These are phyloP conservation scores for Gnaphalium uliginosum DNA, from an alignment of 129 eudicot genomes.

Conservation along the genomic window DNA sequence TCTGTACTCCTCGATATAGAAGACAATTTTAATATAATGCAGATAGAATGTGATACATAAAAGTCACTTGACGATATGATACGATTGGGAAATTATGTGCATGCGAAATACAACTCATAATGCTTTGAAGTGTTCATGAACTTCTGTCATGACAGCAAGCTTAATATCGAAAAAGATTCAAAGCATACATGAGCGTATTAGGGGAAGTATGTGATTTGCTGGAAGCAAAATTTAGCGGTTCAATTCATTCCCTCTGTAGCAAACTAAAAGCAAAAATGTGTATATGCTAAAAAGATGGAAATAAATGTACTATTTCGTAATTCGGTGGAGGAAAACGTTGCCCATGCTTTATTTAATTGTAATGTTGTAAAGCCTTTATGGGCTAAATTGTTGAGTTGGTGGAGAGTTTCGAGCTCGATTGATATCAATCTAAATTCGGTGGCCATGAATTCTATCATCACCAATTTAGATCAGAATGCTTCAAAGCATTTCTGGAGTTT, in stretches of 20 bases:
- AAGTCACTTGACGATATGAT: background rate
- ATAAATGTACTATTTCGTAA: background rate
- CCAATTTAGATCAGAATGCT: too few species aligned
- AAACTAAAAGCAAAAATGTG: background rate
- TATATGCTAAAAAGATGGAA: background rate
- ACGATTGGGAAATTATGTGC: background rate
- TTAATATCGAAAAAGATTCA: background rate
- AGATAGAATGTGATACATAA: too few species aligned
- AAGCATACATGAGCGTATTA: background rate
- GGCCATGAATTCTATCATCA: too few species aligned
- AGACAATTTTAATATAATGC: too few species aligned
- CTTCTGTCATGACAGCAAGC: background rate
- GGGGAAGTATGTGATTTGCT: background rate
- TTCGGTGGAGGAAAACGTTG: too few species aligned
- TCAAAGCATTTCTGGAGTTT: too few species aligned
- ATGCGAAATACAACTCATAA: background rate
- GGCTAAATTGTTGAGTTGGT: too few species aligned
- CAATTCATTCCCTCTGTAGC: background rate
- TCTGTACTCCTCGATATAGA: too few species aligned
- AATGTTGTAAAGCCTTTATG: too few species aligned
- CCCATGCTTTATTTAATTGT: too few species aligned
- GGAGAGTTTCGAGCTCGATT: too few species aligned
- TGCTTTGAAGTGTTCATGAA: background rate
- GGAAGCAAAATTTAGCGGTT: background rate
- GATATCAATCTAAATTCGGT: too few species aligned